Evolutionary conservation across 345 rosid genomes (phyloP), one percentile per base, ranked within the genome.

Genomic region (Dimocarpus longan): DNA sequence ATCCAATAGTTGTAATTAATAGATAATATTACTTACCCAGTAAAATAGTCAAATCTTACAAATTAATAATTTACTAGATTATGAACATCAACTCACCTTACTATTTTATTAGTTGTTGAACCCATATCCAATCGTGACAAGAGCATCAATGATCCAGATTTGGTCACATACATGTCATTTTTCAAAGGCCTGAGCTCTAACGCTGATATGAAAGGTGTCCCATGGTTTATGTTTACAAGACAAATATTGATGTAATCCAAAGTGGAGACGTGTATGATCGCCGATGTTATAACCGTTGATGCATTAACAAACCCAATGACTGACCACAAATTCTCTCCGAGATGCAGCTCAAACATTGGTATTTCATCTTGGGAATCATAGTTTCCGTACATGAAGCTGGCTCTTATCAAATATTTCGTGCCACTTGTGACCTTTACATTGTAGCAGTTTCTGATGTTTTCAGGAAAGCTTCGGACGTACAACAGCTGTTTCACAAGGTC

Each of bases 181-280:
- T 19, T 80, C 76, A 87, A 21, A 65, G 66, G 76, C 86, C 92
- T 83, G 0, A 88, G 43, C 39, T 92, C 91, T 19, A 90, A 57
- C 0, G 71, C 74, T 39, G 92, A 88, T 54, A 90, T 70, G 63
- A 90, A 90, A 5, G 93, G 91, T 12, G 81, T 73, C 10, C 90
- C 90, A 5, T 5, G 69, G 0, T 75, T 82, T 5, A 42, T 86
- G 18, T 88, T 85, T 8, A 88, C 88, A 1, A 89, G 80, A 74
- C 89, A 84, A n/a, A 88, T 76, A 75, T 52, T 46, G 5, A 80
- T 72, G 3, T 66, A 74, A 56, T 80, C 80, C 60, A 54, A 21
- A 0, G 28, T 59, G 3, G 79, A 54, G 64, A 77, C 59, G 64
- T 84, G 84, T 63, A 88, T 62, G 6, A 86, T 79, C 66, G 86